Percentiles rank a stretch among this genome's conserved stretches.
Conservation (phyloP, 2,329 filamentous ascomycete species). For the Cladosporium austrohemisphaericum region DNA sequence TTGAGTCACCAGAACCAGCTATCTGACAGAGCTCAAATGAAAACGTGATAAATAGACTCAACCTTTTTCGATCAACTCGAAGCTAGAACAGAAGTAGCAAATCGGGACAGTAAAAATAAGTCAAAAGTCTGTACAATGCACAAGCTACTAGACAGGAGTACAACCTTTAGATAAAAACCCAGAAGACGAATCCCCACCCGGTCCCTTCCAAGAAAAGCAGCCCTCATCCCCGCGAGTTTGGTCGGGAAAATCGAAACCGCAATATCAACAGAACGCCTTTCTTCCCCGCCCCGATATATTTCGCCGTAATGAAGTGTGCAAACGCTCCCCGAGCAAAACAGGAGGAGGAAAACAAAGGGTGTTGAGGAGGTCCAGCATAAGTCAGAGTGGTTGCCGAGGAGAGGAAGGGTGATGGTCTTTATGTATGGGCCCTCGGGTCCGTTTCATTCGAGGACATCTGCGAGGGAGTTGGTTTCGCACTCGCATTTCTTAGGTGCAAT, state of each 20-base stretch:
- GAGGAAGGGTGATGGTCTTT: neutral
- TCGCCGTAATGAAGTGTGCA: neutral
- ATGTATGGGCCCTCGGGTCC: no score
- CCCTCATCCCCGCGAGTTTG: neutral
- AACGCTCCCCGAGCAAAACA: neutral
- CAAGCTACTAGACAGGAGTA: constrained; percentile 7
- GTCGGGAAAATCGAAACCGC: no score
- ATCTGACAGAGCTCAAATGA: no score
- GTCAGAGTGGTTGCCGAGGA: neutral
- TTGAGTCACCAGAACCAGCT: no score
- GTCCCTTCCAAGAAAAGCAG: neutral
- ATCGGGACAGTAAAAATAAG: neutral
- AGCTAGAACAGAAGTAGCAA: neutral
- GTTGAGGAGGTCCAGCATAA: neutral
- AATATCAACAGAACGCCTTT: constrained; percentile 8
- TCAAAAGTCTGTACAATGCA: constrained; percentile 3
- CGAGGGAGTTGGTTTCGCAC: no score
- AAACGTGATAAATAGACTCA: no score
- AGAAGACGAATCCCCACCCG: neutral
- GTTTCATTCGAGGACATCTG: no score
- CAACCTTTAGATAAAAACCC: constrained; percentile 2
- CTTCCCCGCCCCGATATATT: neutral
- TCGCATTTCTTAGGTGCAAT: no score
- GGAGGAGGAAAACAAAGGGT: neutral
- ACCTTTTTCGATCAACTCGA: neutral